Base-by-base conservation (phyloP, 495 filamentous ascomycete species). In the Sordaria brevicollis region DNA sequence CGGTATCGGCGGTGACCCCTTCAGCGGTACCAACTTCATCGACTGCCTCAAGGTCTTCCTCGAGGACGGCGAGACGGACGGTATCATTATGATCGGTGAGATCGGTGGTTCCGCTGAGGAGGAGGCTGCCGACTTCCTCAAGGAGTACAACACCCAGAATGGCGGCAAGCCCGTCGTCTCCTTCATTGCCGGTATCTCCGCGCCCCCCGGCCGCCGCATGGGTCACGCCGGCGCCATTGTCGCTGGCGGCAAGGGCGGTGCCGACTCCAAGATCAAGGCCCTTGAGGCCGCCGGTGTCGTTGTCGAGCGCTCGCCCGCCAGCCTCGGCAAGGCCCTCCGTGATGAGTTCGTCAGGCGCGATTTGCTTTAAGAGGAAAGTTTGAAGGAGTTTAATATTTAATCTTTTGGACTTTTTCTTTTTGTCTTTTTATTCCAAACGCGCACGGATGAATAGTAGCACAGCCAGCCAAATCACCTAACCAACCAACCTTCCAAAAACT, bases 51-150 rank as follows among this genome's bases (percentile, higher is more conserved):
- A 91, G 73, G 92, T 99, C 77, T 99, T 99, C 89, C 86, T 98
- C 73, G 86, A 95, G 80, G 96, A 99, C 82, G 87, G 91, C 78
- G 94, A 97, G 82, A 99, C 95, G 49, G 96, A 99, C 77, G 95
- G 95, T 81, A 98, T 99, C 77, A 97, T 99, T 85, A 97, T 99
- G 95, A 98, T 99, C 79, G 95, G 95, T 80, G 95, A 99, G 85
- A 98, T 99, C 77, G 95, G 95, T 81, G 95, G 95, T 72, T 92
- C 91, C 66, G 95, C 95, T 66, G 95, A 99, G 84, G 95, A 99
- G 83, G 96, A 99, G 72, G 93, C 93, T 25, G 96, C 77, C 74
- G 95, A 99, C 73, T 99, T 94, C 87, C 85, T 98, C 79, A 93
- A 91, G 86, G 85, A 86, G 76, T 86, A 97, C 83, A 98, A 98